Base-by-base conservation (phyloP, 2,329 filamentous ascomycete species). In the Neofusicoccum laricinum region DNA sequence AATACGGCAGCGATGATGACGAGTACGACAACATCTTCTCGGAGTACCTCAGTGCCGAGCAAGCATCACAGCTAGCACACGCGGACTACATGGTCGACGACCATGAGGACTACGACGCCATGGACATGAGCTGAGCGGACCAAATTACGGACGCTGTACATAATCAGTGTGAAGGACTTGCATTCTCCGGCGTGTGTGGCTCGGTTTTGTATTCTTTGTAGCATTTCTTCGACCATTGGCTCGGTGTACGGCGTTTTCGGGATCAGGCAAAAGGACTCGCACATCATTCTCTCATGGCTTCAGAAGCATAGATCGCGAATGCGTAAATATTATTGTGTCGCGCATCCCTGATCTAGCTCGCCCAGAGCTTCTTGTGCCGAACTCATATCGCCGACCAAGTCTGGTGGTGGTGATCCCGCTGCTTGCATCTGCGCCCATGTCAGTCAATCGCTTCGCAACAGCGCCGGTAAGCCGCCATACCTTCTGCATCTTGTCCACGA, bases 401-500 rank as follows among this genome's bases (percentile, higher is more conserved):
- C 95, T 41, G 91, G 85, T 0, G 95, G 95, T 49, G 95, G 95
- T 19, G 91, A 93, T 10, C 95, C 95, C 66, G 90, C 90, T 59
- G 89, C 89, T 93, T 99, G 95, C 95, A 99, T 99, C 94, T 97
- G 72, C 65, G 63, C 21, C 15, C 36, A 45, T 40, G 67, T 69
- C 32, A 72, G 64, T 61, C 50, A 36, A 45, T 19, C 49, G 25
- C 38, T 3, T 49, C 14, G 36, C 12, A 14, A 46, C 48, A 25
- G 10, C 38, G 34, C 21, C 53, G 48, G 51, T 67, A 55, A 68
- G 68, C 74, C 84, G 75, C 78, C 55, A 46, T 59, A 97, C 94
- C 88, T 94, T 94, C 77, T 98, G 94, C 95, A 99, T 99, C 75
- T 90, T 89, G 73, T 97, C 93, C 68, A 97, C 94, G 71, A 99